These are phyloP conservation scores for Gossypium schwendimanii DNA, from an alignment of 441 rosid genomes.

Conservation along the genomic window DNA sequence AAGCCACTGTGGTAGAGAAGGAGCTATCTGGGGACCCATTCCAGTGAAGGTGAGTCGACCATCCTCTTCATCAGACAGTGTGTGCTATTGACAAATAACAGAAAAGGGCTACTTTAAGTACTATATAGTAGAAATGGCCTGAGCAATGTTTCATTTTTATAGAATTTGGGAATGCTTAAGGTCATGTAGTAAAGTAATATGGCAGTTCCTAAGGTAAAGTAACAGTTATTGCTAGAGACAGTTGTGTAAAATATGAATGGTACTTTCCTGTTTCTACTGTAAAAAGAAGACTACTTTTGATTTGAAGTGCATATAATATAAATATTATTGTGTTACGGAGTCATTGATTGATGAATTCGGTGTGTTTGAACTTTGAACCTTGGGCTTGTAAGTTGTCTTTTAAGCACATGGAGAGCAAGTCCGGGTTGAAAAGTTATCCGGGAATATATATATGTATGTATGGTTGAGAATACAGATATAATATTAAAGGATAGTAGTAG, in stretches of 20 bases:
- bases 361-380: background rate
- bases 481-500: background rate
- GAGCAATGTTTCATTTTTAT: background rate
- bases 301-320: background rate
- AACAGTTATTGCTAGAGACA: background rate
- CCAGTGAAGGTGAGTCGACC: conserved; percentile 10
- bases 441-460: too few relatives aligned
- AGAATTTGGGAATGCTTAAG: background rate
- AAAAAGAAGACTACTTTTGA: background rate
- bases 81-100: conserved; percentile 21
- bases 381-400: background rate
- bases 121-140: background rate
- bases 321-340: background rate
- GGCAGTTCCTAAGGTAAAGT: background rate
- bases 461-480: background rate
- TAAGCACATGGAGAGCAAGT: background rate
- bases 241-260: background rate
- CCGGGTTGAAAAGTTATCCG: background rate
- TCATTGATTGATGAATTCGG: background rate
- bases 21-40: conserved; percentile 25
- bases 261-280: background rate
- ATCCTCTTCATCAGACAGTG: conserved; percentile 15
- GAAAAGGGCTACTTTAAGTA: background rate
- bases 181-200: background rate
- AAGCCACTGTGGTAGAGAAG: conserved; percentile 31